A percentile compares a stretch with the other conserved stretches of the same genome.
These are phyloP conservation scores for Fagopyrum esculentum DNA, from an alignment of 148 eudicot genomes.

Conservation along the genomic window DNA sequence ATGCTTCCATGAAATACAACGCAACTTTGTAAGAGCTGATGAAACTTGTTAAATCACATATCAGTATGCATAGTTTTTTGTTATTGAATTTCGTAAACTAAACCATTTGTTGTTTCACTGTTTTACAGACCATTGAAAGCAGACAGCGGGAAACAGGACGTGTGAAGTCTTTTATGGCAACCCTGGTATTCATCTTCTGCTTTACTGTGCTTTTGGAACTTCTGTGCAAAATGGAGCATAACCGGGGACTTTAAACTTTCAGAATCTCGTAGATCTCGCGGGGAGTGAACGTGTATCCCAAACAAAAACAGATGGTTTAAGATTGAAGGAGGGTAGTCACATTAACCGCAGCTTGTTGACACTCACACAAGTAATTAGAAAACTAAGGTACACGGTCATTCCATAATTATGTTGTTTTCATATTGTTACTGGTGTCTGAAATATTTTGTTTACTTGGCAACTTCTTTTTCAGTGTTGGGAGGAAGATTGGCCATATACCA, in stretches of 20 bases:
- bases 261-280: slow-evolving; percentile 98
- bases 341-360: slow-evolving; percentile 92
- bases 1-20: background rate
- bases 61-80: background rate
- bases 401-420: background rate
- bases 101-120: background rate
- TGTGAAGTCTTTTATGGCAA: slow-evolving; percentile 78
- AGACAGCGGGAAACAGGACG: slow-evolving; percentile 67
- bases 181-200: slow-evolving; percentile 51
- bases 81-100: background rate
- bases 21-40: background rate
- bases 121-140: slow-evolving; percentile 60
- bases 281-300: slow-evolving; percentile 95
- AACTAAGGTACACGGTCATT: slow-evolving; percentile 49
- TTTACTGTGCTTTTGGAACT: slow-evolving; percentile 7
- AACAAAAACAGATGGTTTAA: slow-evolving; percentile 73
- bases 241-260: slow-evolving; percentile 17
- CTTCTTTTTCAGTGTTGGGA: slow-evolving; percentile 57
- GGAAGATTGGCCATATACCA: slow-evolving; percentile 76
- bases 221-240: background rate
- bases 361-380: slow-evolving; percentile 84
- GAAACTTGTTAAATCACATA: background rate
- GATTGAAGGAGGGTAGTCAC: slow-evolving; percentile 94
- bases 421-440: background rate
- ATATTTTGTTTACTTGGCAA: background rate